Evolutionary conservation across 176 grass and related monocot species (phyloP).

Genomic region (Triticum urartu): DNA sequence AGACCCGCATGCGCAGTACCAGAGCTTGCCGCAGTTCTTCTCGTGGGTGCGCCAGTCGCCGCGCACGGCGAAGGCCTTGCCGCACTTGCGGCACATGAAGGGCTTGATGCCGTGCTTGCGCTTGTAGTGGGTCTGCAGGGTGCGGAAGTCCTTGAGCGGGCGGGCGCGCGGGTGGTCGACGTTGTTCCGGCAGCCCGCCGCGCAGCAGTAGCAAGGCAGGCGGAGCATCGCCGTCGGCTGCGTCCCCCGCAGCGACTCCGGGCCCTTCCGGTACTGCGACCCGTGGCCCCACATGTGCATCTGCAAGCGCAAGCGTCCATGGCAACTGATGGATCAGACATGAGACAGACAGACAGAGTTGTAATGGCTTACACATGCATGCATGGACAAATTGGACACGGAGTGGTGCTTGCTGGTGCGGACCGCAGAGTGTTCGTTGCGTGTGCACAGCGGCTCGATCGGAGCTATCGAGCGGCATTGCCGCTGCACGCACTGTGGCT

Average conservation of each 20-base stretch:
- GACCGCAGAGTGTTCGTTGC: constrained; percentile 6
- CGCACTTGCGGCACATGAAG: constrained; percentile 96
- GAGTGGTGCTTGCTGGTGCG: neutral
- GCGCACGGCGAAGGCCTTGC: constrained; percentile 90
- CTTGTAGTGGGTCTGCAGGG: constrained; percentile 90
- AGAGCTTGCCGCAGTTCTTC: constrained; percentile 98
- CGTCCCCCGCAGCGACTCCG: constrained; percentile 69
- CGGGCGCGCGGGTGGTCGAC: constrained; percentile 78
- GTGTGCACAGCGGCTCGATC: neutral
- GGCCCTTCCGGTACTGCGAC: constrained; percentile 81
- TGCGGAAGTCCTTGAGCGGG: constrained; percentile 84
- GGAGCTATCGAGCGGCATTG: neutral
- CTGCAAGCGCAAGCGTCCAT: constrained; percentile 18
- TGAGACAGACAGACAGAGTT: neutral
- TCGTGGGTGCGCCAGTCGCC: constrained; percentile 94
- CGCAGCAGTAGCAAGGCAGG: constrained; percentile 90
- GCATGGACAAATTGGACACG: neutral
- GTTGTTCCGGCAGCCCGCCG: constrained; percentile 79
- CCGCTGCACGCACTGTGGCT: constrained; percentile 7
- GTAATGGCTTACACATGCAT: constrained; percentile 1
- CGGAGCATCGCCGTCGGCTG: constrained; percentile 89
- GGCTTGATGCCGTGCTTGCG: constrained; percentile 94
- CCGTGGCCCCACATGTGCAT: constrained; percentile 96
- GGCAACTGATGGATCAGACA: neutral
- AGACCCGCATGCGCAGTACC: constrained; percentile 87